Base-by-base conservation (phyloP, 1,284 basidiomycete genomes). In the Cryptococcus sp. region DNA sequence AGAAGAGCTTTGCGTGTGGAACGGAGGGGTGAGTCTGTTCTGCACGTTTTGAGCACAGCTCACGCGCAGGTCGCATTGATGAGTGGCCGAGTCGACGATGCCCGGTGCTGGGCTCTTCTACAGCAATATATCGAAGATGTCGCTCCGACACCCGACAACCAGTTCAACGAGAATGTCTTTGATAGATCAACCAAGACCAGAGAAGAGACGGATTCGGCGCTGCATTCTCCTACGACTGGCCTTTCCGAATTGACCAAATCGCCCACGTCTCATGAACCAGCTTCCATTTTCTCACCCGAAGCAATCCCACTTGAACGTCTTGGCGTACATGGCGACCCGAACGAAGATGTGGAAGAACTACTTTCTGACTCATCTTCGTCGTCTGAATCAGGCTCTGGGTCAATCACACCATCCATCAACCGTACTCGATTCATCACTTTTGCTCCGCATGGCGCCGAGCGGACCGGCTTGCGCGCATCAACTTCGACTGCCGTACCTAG, bases 21-120 rank as follows among this genome's bases (percentile, higher is more conserved):
- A 77, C 54, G 59, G 69, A 2, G 60, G 71, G 46, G 72, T 72
- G 34, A 44, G 61, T 51, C 19, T 25, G 21, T 16, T 18, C 37
- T 34, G 32, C 23, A 45, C 52, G 55, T 52, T 41, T n/a, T 40
- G 32, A 41, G 41, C 37, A 31, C 52, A 24, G 48, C 23, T 16
- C 14, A 11, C 45, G 34, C 32, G 19, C 53, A 87, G 85, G 75
- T 82, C 34, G 86, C 88, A 7, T 70, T 82, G 23, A 74, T 81
- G 45, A 84, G 79, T 21, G 83, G 82, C 19, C 79, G 83, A 59
- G 66, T 78, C n/a, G 78, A 82, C 16, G 81, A 82, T 4, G 84
- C 84, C 0, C 82, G 87, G 60, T 78, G 80, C 1, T 91, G 88
- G 88, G 61, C 82, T 14, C 74, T 88, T 7, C 70, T 91, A 13